Conservation (phyloP, 495 filamentous ascomycete genomes). For the Barbatosphaeria neglecta region DNA sequence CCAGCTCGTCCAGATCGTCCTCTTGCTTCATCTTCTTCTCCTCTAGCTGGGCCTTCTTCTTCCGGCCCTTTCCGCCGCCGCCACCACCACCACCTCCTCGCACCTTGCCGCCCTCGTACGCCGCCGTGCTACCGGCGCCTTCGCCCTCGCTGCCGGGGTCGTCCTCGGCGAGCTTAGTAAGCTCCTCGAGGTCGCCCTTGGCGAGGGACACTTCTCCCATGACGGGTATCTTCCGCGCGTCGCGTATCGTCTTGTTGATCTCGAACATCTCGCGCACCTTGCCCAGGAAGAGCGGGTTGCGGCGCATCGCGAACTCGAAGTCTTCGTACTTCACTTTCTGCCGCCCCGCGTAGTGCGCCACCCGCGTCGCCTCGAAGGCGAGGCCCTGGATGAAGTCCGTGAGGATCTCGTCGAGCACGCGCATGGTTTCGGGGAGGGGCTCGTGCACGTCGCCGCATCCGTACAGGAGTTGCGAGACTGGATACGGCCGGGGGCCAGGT, state of each 20-base stretch:
- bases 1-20: slow-evolving; percentile 28
- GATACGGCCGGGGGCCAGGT: slow-evolving; percentile 41
- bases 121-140: too few species aligned
- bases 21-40: too few species aligned
- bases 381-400: slow-evolving; percentile 84
- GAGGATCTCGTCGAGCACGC: slow-evolving; percentile 84
- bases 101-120: too few species aligned
- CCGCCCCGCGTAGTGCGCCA: slow-evolving; percentile 68
- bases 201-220: slow-evolving; percentile 30
- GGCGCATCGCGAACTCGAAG: slow-evolving; percentile 83
- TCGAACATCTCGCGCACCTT: slow-evolving; percentile 78
- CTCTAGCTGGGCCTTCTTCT: slow-evolving; percentile 15
- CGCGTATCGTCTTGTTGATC: slow-evolving; percentile 68
- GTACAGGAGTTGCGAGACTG: slow-evolving; percentile 72
- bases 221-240: slow-evolving; percentile 56
- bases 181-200: slow-evolving; percentile 25
- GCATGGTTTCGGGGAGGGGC: slow-evolving; percentile 71
- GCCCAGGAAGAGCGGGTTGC: slow-evolving; percentile 74
- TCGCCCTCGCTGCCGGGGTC: neutral
- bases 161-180: slow-evolving; percentile 6
- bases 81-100: too few species aligned
- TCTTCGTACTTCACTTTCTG: slow-evolving; percentile 98
- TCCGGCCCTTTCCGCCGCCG: slow-evolving; percentile 3
- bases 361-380: slow-evolving; percentile 75
- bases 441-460: slow-evolving; percentile 66